Evolutionary conservation across 306 rosid species (phyloP), one percentile per base, ranked within the genome.

Genomic region (Pterocarpus santalinus): DNA sequence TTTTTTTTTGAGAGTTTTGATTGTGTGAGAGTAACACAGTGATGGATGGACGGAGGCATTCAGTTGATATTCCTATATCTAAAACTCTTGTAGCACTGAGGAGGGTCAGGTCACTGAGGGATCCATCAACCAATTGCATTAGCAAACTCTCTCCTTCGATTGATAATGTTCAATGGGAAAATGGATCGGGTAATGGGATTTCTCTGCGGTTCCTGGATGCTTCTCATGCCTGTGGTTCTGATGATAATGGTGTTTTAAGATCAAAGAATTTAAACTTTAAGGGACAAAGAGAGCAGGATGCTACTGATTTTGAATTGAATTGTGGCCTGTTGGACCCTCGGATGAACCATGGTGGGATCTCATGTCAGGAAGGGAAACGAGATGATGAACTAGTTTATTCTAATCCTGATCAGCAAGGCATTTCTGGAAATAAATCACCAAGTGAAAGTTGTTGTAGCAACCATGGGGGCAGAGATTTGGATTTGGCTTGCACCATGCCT

Each of bases 71-170:
- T 85, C 98, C 98, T 22, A 94, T 94, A 53, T 90, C 97, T 0
- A 94, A 87, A 65, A 83, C 98, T 75, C 93, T 94, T 4, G 91
- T 87, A 5, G 94, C 93, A 36, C 64, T 94, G 79, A 83, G 96
- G 90, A 92, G 97, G 75, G 96, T 94, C 67, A 88, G 92, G 89
- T 94, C 98, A 81, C 76, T 94, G 76, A 94, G 97, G 82, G 98
- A 94, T 89, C 98, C 98, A 4, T 90, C 97, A 5, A 92, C 98
- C 28, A 85, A 85, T 69, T 90, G 91, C 47, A 85, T 87, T 78
- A 87, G 85, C 85, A 92, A 85, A 57, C 91, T 90, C 82, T 85
- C 94, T 58, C 78, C 94, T 52, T 83, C 83, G 69, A 74, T 85
- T 83, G 97, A 94, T 35, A 80, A 87, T 85, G 88, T 67, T n/a